phyloP scores from a whole-genome alignment of 495 filamentous ascomycete species.

The Aspergillus wentii region DNA sequence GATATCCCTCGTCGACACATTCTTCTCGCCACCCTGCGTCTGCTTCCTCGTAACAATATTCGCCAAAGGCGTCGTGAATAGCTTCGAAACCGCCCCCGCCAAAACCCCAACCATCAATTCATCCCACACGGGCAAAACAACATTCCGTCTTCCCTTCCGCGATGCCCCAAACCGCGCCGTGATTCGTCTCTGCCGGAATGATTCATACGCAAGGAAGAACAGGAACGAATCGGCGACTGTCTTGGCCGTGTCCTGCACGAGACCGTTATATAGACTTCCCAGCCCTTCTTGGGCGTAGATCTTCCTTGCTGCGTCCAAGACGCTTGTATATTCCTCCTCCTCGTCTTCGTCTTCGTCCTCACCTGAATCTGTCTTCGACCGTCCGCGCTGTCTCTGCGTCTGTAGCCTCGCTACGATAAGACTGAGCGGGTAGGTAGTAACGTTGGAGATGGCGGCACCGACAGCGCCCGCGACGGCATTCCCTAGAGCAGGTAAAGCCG shows the following conservation, averaged over 20 bases:
- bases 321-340: constrained; percentile 49
- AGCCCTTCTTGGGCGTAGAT: constrained; percentile 71
- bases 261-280: constrained; percentile 69
- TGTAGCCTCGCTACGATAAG: constrained; percentile 83
- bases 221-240: constrained; percentile 72
- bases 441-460: constrained; percentile 75
- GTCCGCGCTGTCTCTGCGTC: constrained; percentile 57
- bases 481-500: constrained; percentile 75
- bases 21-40: constrained; percentile 50
- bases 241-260: constrained; percentile 67
- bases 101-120: constrained; percentile 73
- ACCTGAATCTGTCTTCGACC: constrained; percentile 18
- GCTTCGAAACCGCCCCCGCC: constrained; percentile 71
- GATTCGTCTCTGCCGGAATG: constrained; percentile 59
- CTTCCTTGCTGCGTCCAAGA: constrained; percentile 63
- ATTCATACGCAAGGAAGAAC: constrained; percentile 80
- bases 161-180: constrained; percentile 26
- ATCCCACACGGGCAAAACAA: constrained; percentile 57
- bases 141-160: constrained; percentile 33
- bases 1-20: constrained; percentile 55
- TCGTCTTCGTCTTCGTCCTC: constrained; percentile 24
- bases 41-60: constrained; percentile 84
- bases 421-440: constrained; percentile 76
- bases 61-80: constrained; percentile 75
- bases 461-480: constrained; percentile 79